Conservation (phyloP, 139 green algal genomes). For the Chlorella ohadii region DNA sequence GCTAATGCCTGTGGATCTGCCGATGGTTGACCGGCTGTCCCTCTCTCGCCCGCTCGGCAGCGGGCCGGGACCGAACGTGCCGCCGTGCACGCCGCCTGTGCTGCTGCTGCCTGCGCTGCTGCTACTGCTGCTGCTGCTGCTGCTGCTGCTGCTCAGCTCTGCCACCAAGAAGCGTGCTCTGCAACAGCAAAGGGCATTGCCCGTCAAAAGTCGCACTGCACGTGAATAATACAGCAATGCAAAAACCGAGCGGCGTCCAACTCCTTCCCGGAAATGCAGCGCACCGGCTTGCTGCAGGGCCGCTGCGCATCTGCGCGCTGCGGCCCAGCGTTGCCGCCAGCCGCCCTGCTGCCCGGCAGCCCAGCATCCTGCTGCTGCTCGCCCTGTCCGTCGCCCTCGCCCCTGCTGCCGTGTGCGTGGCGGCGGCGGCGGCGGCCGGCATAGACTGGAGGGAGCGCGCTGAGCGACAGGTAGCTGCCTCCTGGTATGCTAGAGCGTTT, state of each 20-base stretch:
- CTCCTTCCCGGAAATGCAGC: background rate
- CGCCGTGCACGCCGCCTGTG: background rate
- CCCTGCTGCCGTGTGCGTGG: background rate
- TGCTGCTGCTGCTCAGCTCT: conserved; percentile 5
- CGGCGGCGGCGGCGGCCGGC: conserved; percentile 36
- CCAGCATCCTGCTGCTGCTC: conserved; percentile 6
- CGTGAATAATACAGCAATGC: too few relatives aligned
- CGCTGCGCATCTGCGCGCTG: background rate
- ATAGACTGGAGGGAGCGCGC: background rate
- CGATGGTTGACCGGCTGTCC: background rate
- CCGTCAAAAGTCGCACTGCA: too few relatives aligned
- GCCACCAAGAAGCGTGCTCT: conserved; percentile 14
- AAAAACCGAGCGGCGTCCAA: too few relatives aligned
- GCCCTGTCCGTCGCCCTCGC: background rate
- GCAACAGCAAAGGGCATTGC: background rate
- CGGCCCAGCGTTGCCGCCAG: background rate
- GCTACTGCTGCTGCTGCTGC: background rate
- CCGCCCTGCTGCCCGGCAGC: background rate
- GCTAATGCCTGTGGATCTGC: background rate
- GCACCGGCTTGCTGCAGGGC: background rate
- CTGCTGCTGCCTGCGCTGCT: background rate
- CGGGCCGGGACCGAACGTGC: background rate
- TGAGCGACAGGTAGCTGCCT: too few relatives aligned
- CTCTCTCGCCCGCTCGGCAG: background rate
- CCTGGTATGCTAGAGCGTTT: too few relatives aligned